Evolutionary conservation across 345 rosid species (phyloP).

Genomic region (Garcia nutans): DNA sequence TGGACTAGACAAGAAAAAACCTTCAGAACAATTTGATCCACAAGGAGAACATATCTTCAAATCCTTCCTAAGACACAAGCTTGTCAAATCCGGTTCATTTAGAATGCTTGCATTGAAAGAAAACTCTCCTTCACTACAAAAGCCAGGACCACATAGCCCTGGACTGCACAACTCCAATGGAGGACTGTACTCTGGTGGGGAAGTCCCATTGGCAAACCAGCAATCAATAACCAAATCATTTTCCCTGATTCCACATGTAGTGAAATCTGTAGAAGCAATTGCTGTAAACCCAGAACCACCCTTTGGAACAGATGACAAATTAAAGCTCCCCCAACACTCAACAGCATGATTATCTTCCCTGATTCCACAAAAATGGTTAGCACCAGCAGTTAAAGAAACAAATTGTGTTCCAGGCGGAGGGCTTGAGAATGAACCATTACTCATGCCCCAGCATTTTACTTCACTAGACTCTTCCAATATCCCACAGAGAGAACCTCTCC

Average conservation of each 20-base stretch:
- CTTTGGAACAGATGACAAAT: slow-evolving; percentile 60
- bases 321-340: slow-evolving; percentile 82
- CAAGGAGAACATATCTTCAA: slow-evolving; percentile 73
- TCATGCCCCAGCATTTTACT: slow-evolving; percentile 68
- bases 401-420: slow-evolving; percentile 41
- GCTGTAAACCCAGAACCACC: slow-evolving; percentile 70
- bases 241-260: slow-evolving; percentile 78
- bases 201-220: slow-evolving; percentile 59
- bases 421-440: slow-evolving; percentile 29
- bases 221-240: slow-evolving; percentile 83
- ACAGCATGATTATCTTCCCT: slow-evolving; percentile 76
- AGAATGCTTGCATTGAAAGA: slow-evolving; percentile 83
- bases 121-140: slow-evolving; percentile 56
- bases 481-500: slow-evolving; percentile 54
- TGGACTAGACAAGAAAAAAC: slow-evolving; percentile 76
- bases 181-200: slow-evolving; percentile 54
- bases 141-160: slow-evolving; percentile 58
- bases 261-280: slow-evolving; percentile 80
- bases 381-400: slow-evolving; percentile 67
- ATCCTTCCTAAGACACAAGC: slow-evolving; percentile 62
- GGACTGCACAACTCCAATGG: slow-evolving; percentile 91
- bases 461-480: slow-evolving; percentile 45
- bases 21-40: slow-evolving; percentile 68
- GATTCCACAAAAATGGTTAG: slow-evolving; percentile 76
- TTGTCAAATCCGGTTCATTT: slow-evolving; percentile 70